Evolutionary conservation across 768 basidiomycete species (phyloP).

Genomic region (Tephrocybe rancida): DNA sequence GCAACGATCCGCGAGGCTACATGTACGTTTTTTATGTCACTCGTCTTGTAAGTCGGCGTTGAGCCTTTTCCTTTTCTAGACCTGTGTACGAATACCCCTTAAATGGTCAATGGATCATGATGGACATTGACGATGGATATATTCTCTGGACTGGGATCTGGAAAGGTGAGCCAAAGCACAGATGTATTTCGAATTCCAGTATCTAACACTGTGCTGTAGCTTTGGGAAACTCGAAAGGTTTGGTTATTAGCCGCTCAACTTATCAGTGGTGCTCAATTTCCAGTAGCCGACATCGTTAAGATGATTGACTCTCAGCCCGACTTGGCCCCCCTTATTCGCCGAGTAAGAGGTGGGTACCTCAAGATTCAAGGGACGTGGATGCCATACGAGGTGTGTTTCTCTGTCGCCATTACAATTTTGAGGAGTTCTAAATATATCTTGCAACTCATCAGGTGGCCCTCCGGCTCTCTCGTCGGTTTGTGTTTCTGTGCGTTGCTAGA

Average conservation of each 20-base stretch:
- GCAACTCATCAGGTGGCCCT: constrained; percentile 63
- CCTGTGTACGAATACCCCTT: constrained; percentile 91
- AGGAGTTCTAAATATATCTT: neutral
- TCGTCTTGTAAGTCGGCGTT: neutral
- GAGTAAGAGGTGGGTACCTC: constrained; percentile 85
- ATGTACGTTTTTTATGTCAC: constrained; percentile 57
- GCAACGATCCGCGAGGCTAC: constrained; percentile 87
- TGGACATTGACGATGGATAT: constrained; percentile 93
- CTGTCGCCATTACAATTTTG: neutral
- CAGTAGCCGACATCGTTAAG: constrained; percentile 84
- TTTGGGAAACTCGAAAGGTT: constrained; percentile 88
- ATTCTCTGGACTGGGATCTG: constrained; percentile 93
- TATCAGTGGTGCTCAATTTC: constrained; percentile 14
- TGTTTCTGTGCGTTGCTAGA: constrained; percentile 21
- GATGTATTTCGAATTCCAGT: neutral
- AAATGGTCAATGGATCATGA: constrained; percentile 93
- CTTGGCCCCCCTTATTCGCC: constrained; percentile 77
- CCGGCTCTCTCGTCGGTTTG: constrained; percentile 76
- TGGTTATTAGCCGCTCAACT: constrained; percentile 4
- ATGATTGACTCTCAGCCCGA: constrained; percentile 93
- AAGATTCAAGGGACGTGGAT: constrained; percentile 96
- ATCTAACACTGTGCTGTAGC: constrained; percentile 43
- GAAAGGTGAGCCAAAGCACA: constrained; percentile 64
- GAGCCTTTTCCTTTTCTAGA: constrained; percentile 29
- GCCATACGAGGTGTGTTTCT: constrained; percentile 74